Percentiles rank a stretch among this genome's conserved stretches.
These are phyloP conservation scores for Epichloe festucae DNA, from an alignment of 2,329 filamentous ascomycete species.

Conservation along the genomic window DNA sequence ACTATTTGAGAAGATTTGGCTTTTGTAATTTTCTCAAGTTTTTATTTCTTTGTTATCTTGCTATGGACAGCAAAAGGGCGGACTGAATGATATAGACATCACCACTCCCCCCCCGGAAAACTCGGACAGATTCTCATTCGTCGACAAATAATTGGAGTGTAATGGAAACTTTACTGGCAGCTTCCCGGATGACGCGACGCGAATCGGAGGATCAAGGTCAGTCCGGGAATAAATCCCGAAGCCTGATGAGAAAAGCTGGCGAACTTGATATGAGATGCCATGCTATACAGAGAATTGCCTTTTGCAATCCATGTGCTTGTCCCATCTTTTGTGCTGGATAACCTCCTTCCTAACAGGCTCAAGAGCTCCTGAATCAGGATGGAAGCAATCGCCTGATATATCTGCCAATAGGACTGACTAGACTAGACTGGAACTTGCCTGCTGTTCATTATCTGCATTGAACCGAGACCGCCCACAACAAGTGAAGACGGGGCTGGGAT, in stretches of 20 bases:
- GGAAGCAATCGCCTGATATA: neutral
- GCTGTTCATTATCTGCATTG: too few relatives aligned
- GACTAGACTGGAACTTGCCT: too few relatives aligned
- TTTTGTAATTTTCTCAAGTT: constrained; percentile 1
- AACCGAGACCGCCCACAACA: too few relatives aligned
- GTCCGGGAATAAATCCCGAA: neutral
- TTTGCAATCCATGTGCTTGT: too few relatives aligned
- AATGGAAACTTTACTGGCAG: constrained; percentile 9
- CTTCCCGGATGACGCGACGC: neutral
- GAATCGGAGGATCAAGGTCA: neutral
- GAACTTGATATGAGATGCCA: neutral
- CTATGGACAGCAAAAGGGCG: neutral
- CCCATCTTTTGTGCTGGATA: too few relatives aligned
- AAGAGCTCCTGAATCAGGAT: too few relatives aligned
- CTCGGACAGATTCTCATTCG: constrained; percentile 3
- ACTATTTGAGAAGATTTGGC: neutral
- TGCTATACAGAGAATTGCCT: too few relatives aligned
- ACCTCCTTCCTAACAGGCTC: too few relatives aligned
- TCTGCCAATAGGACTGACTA: too few relatives aligned
- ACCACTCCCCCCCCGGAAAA: neutral
- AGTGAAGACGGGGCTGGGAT: too few relatives aligned
- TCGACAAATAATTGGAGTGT: constrained; percentile 14
- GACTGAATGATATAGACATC: constrained; percentile 8
- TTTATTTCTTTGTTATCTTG: constrained; percentile 7
- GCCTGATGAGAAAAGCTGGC: neutral